Evolutionary conservation across 192 early-diverging fungal genomes (phyloP).

Genomic region (Backusella tarrabulga): DNA sequence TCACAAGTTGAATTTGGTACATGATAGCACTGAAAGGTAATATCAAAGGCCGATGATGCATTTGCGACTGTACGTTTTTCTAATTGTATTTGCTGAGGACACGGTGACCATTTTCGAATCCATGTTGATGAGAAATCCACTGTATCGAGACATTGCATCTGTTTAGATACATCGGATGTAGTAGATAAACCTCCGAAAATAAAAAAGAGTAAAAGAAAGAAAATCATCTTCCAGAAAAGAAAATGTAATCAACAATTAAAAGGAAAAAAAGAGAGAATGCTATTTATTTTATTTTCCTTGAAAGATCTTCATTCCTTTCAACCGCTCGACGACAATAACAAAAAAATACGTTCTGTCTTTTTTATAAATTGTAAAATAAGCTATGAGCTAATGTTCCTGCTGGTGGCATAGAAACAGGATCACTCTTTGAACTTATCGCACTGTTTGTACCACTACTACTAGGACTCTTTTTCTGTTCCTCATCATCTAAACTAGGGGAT

Average conservation of each 20-base stretch:
- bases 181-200: neutral
- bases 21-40: slow-evolving; percentile 13
- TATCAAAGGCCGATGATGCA: slow-evolving; percentile 13
- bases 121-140: neutral
- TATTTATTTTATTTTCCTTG: neutral
- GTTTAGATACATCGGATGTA: neutral
- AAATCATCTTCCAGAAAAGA: neutral
- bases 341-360: neutral
- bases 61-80: neutral
- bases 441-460: neutral
- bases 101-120: neutral
- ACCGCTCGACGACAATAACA: neutral
- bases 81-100: neutral
- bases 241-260: slow-evolving; percentile 1
- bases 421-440: neutral
- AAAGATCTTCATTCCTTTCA: neutral
- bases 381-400: neutral
- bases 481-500: neutral
- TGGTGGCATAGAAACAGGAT: slow-evolving; percentile 1
- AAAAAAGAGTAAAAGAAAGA: neutral
- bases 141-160: neutral
- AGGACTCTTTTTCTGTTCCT: neutral
- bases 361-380: slow-evolving; percentile 4
- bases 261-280: neutral
- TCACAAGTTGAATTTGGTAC: slow-evolving; percentile 12